phyloP scores from a whole-genome alignment of 208 protist genomes.

The Leishmania arabica region DNA sequence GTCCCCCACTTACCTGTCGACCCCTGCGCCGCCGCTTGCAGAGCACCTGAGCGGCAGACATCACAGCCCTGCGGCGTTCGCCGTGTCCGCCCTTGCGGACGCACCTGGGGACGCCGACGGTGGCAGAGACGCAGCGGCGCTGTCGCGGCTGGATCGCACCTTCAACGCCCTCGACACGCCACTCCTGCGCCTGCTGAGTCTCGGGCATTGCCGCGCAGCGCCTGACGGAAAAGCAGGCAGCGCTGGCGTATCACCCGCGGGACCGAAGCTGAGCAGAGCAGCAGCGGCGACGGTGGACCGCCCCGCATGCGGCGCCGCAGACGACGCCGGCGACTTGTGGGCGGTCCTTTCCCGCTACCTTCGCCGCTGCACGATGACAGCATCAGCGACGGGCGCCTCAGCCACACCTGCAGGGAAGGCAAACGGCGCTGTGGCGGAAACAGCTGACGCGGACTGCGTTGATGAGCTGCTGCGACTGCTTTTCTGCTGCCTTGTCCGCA shows the following conservation, averaged over 20 bases:
- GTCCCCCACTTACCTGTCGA: too few species aligned
- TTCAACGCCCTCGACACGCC: constrained; percentile 33
- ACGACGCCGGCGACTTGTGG: constrained; percentile 5
- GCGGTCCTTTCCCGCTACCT: constrained; percentile 9
- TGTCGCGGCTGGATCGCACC: constrained; percentile 10
- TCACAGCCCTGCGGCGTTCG: too few species aligned
- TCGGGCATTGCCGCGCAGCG: background rate
- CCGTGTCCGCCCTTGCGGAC: background rate
- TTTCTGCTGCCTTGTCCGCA: constrained; percentile 10
- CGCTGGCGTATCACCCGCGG: background rate
- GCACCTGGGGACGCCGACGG: background rate
- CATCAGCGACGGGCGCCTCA: background rate
- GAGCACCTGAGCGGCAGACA: too few species aligned
- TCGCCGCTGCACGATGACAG: constrained; percentile 9
- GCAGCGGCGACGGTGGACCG: too few species aligned
- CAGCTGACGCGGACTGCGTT: constrained; percentile 20
- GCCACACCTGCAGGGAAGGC: constrained; percentile 6
- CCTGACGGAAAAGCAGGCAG: background rate
- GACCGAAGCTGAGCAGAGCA: background rate
- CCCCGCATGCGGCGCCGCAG: background rate
- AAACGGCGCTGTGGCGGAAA: constrained; percentile 19
- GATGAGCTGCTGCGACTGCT: constrained; percentile 28
- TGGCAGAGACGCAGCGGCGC: background rate
- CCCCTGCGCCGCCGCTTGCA: too few species aligned
- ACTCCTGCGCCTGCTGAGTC: constrained; percentile 30